Conservation (phyloP, 805 yeast species). For the Ogataea nonfermentans region DNA sequence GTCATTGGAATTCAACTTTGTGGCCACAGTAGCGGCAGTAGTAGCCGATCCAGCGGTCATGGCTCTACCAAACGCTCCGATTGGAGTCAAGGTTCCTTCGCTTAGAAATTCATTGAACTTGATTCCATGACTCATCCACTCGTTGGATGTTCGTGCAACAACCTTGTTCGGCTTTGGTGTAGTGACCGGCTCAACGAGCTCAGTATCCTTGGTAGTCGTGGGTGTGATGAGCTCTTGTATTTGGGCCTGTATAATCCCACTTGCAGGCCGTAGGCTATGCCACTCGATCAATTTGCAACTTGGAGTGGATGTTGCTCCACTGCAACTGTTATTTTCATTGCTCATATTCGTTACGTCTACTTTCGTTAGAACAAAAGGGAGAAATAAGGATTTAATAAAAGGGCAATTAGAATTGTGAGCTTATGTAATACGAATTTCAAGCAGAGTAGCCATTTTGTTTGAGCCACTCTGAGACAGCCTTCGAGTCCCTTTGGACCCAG, state of each 20-base stretch:
- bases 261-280: conserved; percentile 1
- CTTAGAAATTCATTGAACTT: conserved; percentile 15
- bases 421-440: conserved; percentile 3
- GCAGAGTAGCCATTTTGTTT: conserved; percentile 24
- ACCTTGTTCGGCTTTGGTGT: conserved; percentile 24
- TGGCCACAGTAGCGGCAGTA: conserved; percentile 17
- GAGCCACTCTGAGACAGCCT: conserved; percentile 47
- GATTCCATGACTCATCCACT: conserved; percentile 10
- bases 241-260: conserved; percentile 1
- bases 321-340: not conserved
- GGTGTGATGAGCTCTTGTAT: conserved; percentile 14
- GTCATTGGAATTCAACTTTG: conserved; percentile 16
- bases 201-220: conserved; percentile 4
- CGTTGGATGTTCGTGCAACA: conserved; percentile 12
- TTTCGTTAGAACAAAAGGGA: not conserved
- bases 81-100: conserved; percentile 17
- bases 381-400: conserved; percentile 3
- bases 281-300: not conserved
- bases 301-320: conserved; percentile 1
- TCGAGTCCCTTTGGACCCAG: conserved; percentile 55
- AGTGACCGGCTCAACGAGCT: conserved; percentile 7
- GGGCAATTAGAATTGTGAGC: not conserved
- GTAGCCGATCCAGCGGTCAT: conserved; percentile 18
- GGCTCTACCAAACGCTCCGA: conserved; percentile 10
- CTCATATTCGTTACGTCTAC: not conserved